Evolutionary conservation across 2,329 filamentous ascomycete species (phyloP), one percentile per base, ranked within the genome.

Genomic region (Mycogone perniciosa): DNA sequence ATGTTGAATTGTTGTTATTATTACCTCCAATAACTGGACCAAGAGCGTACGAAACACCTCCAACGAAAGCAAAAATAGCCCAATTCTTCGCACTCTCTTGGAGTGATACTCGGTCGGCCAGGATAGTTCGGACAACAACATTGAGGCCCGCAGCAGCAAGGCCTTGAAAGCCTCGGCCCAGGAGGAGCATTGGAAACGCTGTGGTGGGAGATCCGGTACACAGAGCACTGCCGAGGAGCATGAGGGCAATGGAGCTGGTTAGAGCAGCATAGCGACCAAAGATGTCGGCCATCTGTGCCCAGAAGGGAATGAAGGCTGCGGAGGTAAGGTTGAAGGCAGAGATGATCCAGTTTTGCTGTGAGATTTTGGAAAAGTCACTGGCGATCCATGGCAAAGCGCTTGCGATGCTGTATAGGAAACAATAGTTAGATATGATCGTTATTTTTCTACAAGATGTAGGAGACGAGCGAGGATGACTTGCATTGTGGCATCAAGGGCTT

Each of bases 281-380:
- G 30, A 86, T 74, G 56, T 87, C 81, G 11, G 80, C 76, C 41
- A 83, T 71, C 57, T 86, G 82, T 1, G 79, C 81, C 67, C 82
- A 86, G 47, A 79, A 76, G 4, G 83, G 83, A 7, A 86, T 81
- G 56, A 86, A 86, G 1, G 82, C 77, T 1, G 84, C 82, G 0
- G 80, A 80, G 0, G 82, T 84, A 10, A 88, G 70, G 47, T 82
- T 86, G 65, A 86, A 88, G 6, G 82, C 73, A 0, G 84, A 83
- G 13, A 86, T 78, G 59, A 88, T 84, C 82, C 82, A 86, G 60
- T 84, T 86, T 2, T 85, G 71, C 57, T 84, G 76, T 13, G 76
- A 72, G 4, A 81, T 61, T 59, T 81, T 62, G 53, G 73, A 76
- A 63, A 87, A 87, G 60, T 86, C 79, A 1, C 76, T 71, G 3